Conservation (phyloP, 2,329 filamentous ascomycete species). For the Eutypella sp. region DNA sequence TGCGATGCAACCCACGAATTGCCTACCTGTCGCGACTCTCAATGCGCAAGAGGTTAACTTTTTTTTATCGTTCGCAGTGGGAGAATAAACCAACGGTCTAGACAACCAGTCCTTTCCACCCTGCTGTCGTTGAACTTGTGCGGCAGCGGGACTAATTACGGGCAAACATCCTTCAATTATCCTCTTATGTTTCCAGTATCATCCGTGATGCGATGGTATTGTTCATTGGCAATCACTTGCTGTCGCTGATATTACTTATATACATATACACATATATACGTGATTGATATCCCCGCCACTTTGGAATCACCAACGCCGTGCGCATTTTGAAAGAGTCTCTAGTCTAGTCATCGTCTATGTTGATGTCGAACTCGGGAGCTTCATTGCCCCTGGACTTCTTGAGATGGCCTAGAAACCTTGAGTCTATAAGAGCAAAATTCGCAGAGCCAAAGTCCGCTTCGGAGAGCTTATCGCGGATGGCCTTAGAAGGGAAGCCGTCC, state of each 20-base stretch:
- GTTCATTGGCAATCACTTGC: conserved; percentile 1
- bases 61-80: conserved; percentile 54
- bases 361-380: conserved; percentile 54
- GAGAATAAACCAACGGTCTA: conserved; percentile 59
- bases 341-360: conserved; percentile 30
- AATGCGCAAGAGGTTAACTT: conserved; percentile 58
- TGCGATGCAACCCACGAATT: conserved; percentile 45
- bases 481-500: conserved; percentile 22
- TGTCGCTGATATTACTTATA: conserved; percentile 1
- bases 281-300: not conserved
- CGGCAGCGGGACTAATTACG: conserved; percentile 59
- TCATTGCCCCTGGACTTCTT: conserved; percentile 36
- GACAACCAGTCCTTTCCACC: conserved; percentile 65
- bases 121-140: conserved; percentile 53
- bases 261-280: conserved; percentile 1
- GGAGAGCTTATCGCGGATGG: conserved; percentile 19
- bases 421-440: conserved; percentile 21
- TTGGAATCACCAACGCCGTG: not conserved
- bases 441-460: conserved; percentile 23
- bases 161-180: conserved; percentile 46
- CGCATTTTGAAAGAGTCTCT: conserved; percentile 20
- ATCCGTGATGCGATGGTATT: not conserved
- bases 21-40: conserved; percentile 56
- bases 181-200: not conserved
- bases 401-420: conserved; percentile 16